Evolutionary conservation across 1,284 basidiomycete species (phyloP), one percentile per base, ranked within the genome.

Genomic region (Ceratobasidium sp.): DNA sequence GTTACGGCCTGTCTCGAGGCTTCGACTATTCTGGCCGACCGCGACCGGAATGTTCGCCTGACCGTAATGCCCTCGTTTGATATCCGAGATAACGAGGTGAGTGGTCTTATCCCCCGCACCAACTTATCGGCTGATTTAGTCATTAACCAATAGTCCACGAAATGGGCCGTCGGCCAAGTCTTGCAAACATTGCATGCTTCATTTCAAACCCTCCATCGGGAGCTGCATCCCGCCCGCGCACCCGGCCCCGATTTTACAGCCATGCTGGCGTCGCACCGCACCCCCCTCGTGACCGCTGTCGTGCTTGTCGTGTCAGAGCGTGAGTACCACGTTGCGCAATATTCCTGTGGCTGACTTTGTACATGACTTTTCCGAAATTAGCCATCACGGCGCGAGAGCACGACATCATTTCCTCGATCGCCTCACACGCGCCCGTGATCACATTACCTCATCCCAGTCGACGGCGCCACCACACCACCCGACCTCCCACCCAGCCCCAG

Each of bases 271-370:
- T 71, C 60, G n/a, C 53, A 62, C 34, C 52, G 68, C 38, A 69
- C 70, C 4, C 68, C 70, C 1, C 60, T 69, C 25, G 62, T 67
- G 43, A 71, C 70, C 17, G 70, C 70, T 34, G 60, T 67, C n/a
- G 55, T 69, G 6, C 32, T 71, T 13, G 60, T 69, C 17, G 52
- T 69, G 13, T 71, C 68, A 20, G 42, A 68, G 50, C 68, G 70
- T 69, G n/a, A 29, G 70, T 54, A 22, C n/a, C 43, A 38, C 2
- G 8, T 55, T 55, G 31, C 27, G 5, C n/a, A 64, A 50, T 17
- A 22, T n/a, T n/a, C n/a, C 45, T 32, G 69, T 34, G 42, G 25
- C 43, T 56, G 38, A 47, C 38, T 50, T 2, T 1, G 25, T 38
- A 52, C 31, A 45, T 53, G 7, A 1, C 49, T 27, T 53, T n/a